phyloP scores from a whole-genome alignment of 768 basidiomycete species.

The Hygrocybe punicea region DNA sequence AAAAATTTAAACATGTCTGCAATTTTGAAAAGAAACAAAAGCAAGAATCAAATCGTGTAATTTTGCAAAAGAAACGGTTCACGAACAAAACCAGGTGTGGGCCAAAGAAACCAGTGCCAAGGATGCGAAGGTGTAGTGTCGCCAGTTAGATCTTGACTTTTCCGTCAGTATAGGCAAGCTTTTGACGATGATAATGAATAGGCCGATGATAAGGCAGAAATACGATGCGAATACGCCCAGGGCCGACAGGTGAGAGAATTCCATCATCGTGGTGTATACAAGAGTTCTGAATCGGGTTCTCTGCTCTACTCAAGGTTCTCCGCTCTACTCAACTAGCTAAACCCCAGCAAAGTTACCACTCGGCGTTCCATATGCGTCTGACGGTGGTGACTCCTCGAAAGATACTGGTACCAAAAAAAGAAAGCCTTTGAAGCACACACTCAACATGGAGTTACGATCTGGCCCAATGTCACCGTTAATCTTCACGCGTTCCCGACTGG shows the following conservation, averaged over 20 bases:
- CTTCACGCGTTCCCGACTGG: too few species aligned
- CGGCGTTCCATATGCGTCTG: too few species aligned
- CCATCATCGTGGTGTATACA: too few species aligned
- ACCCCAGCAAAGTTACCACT: too few species aligned
- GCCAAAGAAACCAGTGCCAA: constrained; percentile 37
- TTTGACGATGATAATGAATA: constrained; percentile 9
- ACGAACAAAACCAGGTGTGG: constrained; percentile 53
- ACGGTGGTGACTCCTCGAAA: too few species aligned
- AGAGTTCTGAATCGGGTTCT: too few species aligned
- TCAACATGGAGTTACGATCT: too few species aligned
- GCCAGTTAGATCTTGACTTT: neutral
- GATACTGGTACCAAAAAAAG: too few species aligned
- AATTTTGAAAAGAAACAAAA: neutral
- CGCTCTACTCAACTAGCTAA: too few species aligned
- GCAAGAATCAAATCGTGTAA: neutral
- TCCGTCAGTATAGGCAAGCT: constrained; percentile 7
- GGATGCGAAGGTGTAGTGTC: constrained; percentile 29
- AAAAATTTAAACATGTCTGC: constrained; percentile 49
- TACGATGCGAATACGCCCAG: constrained; percentile 9
- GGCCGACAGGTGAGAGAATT: constrained; percentile 1
- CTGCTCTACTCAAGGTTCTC: too few species aligned
- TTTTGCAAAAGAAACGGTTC: neutral
- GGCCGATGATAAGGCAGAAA: constrained; percentile 6
- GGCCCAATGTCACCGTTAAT: too few species aligned
- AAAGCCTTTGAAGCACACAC: too few species aligned